Percentiles rank a stretch among this genome's conserved stretches.
Conservation (phyloP, 2,329 filamentous ascomycete genomes). For the Talaromyces funiculosus region DNA sequence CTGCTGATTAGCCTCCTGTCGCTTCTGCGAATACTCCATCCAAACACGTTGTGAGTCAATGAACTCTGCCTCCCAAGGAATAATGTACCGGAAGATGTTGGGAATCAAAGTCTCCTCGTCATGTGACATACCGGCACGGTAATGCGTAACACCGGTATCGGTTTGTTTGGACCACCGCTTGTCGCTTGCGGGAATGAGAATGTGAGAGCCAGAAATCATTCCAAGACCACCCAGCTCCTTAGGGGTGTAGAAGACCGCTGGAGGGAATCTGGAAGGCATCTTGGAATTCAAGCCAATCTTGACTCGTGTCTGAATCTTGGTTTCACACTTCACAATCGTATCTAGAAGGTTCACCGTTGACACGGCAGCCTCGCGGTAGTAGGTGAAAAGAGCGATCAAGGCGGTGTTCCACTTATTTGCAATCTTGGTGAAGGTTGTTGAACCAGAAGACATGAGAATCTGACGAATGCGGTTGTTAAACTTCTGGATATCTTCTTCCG, state of each 20-base stretch:
- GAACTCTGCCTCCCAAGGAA: constrained; percentile 98
- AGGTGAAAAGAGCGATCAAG: constrained; percentile 93
- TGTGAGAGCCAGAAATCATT: constrained; percentile 98
- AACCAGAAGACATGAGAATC: constrained; percentile 99
- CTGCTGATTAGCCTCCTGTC: constrained; percentile 92
- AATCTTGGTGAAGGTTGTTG: constrained; percentile 98
- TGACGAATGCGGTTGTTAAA: constrained; percentile 99
- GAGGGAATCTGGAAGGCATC: constrained; percentile 98
- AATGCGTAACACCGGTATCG: constrained; percentile 93
- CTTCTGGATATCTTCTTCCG: constrained; percentile 94
- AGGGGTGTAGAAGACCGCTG: constrained; percentile 96
- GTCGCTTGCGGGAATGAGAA: constrained; percentile 92
- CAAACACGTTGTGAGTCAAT: constrained; percentile 98
- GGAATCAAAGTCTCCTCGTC: constrained; percentile 97
- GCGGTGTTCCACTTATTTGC: constrained; percentile 99
- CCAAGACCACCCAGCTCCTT: constrained; percentile 95
- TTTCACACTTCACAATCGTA: constrained; percentile 98
- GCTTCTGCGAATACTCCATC: constrained; percentile 99
- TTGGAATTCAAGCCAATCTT: constrained; percentile 99
- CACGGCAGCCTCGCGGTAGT: constrained; percentile 95
- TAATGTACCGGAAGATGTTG: constrained; percentile 99
- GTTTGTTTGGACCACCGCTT: constrained; percentile 99
- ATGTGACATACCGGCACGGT: constrained; percentile 94
- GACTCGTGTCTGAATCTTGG: constrained; percentile 97
- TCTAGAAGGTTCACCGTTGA: constrained; percentile 91